A percentile compares a stretch with the other conserved stretches of the same genome.
Evolutionary conservation across 371 early-diverging fungal species (phyloP).

Genomic region (Lichtheimia ornata): DNA sequence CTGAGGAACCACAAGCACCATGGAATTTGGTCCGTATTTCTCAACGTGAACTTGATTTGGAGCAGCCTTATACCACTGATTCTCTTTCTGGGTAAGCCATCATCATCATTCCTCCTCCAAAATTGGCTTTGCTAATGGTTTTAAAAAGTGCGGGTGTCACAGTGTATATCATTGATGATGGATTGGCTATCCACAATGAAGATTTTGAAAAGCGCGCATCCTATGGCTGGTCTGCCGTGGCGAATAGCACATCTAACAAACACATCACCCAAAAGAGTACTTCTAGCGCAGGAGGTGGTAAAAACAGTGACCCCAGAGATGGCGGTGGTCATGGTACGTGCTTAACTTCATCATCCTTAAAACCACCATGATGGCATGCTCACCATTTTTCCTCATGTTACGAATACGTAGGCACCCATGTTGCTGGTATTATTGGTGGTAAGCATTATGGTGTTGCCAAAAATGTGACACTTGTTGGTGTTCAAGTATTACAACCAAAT

Average conservation of each 20-base stretch:
- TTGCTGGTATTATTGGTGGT: constrained; percentile 79
- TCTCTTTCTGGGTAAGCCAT: constrained; percentile 22
- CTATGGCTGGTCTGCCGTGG: constrained; percentile 64
- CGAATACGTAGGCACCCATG: constrained; percentile 41
- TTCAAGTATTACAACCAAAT: constrained; percentile 74
- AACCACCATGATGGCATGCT: background rate
- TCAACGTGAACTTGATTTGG: constrained; percentile 17
- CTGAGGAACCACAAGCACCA: constrained; percentile 10
- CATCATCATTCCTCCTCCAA: background rate
- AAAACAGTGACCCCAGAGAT: background rate
- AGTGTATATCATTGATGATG: constrained; percentile 58
- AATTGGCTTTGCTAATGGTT: background rate
- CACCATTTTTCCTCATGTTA: constrained; percentile 29
- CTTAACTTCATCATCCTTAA: background rate
- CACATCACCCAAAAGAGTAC: constrained; percentile 1
- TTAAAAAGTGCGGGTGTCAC: constrained; percentile 35
- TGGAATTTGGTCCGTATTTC: constrained; percentile 50
- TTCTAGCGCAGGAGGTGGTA: background rate
- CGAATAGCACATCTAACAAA: constrained; percentile 50
- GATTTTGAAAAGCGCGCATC: constrained; percentile 65
- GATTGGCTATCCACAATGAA: constrained; percentile 33
- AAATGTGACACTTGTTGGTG: constrained; percentile 77
- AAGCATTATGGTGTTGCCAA: constrained; percentile 86
- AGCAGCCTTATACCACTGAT: constrained; percentile 30
- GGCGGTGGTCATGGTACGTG: constrained; percentile 12